Base-by-base conservation (phyloP, 2,329 filamentous ascomycete species). In the Penicillium occitanis region DNA sequence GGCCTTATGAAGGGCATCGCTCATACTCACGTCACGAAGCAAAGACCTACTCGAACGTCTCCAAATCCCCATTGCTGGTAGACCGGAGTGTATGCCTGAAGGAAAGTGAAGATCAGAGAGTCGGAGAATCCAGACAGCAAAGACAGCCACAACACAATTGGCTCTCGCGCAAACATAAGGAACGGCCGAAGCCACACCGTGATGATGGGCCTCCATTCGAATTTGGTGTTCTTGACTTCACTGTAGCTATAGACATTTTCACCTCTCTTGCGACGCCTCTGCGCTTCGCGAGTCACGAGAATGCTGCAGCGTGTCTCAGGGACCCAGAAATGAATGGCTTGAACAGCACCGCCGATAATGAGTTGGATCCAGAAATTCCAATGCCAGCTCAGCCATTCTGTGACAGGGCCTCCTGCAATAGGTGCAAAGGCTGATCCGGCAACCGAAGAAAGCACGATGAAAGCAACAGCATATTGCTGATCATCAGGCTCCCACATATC, bases 181-280 rank as follows among this genome's bases (percentile, higher is more conserved):
- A 88, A 90, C 0, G 88, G 87, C 0, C 87, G 84, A 37, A 81
- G 72, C 85, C 87, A 88, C 57, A 88, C 83, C 46, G 80, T 78
- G 35, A 86, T 66, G 14, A 90, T 78, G 69, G 89, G 87, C 67
- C 80, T 82, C 61, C 79, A 77, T 1, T 84, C 83, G 72, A 90
- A 84, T 55, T 86, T 82, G 64, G 84, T 80, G 13, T 78, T 76
- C 8, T 85, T 81, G 17, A 92, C 83, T 77, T 95, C 91, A 67
- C 90, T 87, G 0, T 90, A 90, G 0, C 91, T 91, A 74, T 86
- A 91, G 68, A 92, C 76, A 71, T 90, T 88, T 64, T 84, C 75
- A 5, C 86, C 86, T 6, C 79, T 86, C 68, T 81, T 77, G 61
- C 87, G 83, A 35, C 85, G 78, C 61, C 78, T 81, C 74, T 85